Conservation (phyloP, 495 filamentous ascomycete genomes). For the Podospora tetraspora region DNA sequence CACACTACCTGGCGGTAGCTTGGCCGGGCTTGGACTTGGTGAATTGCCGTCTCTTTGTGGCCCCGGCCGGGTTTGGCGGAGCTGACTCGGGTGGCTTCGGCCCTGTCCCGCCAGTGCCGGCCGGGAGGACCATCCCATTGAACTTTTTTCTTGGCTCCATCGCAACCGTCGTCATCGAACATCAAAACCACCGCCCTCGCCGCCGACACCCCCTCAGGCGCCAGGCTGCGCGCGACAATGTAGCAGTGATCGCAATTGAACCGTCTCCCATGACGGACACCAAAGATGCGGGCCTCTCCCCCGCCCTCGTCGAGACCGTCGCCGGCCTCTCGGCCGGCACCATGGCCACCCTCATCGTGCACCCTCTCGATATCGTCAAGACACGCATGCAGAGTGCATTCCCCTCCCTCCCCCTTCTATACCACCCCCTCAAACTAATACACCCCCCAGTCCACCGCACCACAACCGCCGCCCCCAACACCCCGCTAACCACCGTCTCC, state of each 20-base stretch:
- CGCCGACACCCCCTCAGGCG: not conserved
- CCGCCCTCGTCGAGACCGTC: slow-evolving; percentile 79
- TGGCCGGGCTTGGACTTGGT: not conserved
- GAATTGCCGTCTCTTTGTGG: not conserved
- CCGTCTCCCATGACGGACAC: slow-evolving; percentile 37
- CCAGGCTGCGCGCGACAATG: slow-evolving; percentile 12
- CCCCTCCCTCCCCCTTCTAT: not conserved
- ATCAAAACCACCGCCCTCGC: not conserved
- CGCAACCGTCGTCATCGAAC: not conserved
- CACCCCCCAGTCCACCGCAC: slow-evolving; percentile 32
- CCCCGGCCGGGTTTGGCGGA: not conserved
- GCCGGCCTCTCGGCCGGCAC: slow-evolving; percentile 87
- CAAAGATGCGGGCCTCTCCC: slow-evolving; percentile 52
- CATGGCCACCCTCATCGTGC: slow-evolving; percentile 72
- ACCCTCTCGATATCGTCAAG: slow-evolving; percentile 92
- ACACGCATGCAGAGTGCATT: slow-evolving; percentile 80
- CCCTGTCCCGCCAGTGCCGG: slow-evolving; percentile 18
- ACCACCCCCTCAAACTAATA: not conserved
- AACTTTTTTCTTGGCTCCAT: slow-evolving; percentile 9
- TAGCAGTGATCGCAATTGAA: slow-evolving; percentile 12
- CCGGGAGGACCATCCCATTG: slow-evolving; percentile 4
- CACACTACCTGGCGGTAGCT: not conserved
- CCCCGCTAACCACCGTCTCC: slow-evolving; percentile 36
- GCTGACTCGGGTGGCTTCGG: slow-evolving; percentile 17
- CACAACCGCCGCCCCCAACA: slow-evolving; percentile 26